These are phyloP conservation scores for Lactarius vividus DNA, from an alignment of 768 basidiomycete species.

Conservation along the genomic window DNA sequence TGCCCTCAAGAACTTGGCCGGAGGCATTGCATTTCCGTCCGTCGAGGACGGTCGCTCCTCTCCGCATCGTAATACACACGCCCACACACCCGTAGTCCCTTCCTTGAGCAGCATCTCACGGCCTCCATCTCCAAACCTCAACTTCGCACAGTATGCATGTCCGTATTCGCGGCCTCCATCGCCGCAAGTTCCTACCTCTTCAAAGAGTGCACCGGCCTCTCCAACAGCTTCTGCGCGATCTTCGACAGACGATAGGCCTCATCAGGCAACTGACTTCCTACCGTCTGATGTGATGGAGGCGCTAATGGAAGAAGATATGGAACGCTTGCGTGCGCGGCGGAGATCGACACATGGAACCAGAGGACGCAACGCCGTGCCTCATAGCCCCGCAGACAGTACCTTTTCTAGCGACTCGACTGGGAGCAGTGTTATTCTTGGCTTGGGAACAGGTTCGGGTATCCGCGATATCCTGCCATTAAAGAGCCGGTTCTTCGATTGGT, in stretches of 20 bases:
- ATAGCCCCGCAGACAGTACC: conserved; percentile 72
- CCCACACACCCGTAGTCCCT: conserved; percentile 29
- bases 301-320: conserved; percentile 93
- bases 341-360: conserved; percentile 41
- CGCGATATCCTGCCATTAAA: conserved; percentile 86
- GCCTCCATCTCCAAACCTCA: conserved; percentile 77
- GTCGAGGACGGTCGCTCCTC: conserved; percentile 51
- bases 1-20: conserved; percentile 65
- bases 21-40: conserved; percentile 68
- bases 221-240: conserved; percentile 32
- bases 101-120: conserved; percentile 47
- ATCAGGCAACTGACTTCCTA: conserved; percentile 50
- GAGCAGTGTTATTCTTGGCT: conserved; percentile 67
- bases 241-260: conserved; percentile 32
- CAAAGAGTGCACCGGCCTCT: conserved; percentile 30
- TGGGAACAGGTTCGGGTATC: conserved; percentile 78
- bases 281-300: conserved; percentile 84
- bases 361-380: conserved; percentile 40
- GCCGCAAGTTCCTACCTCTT: conserved; percentile 32
- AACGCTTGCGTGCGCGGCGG: conserved; percentile 74
- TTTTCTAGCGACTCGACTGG: conserved; percentile 73
- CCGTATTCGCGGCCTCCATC: conserved; percentile 64
- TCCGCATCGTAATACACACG: conserved; percentile 35
- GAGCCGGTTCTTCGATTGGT: conserved; percentile 94
- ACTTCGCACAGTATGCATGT: conserved; percentile 71